Percentiles rank a stretch among this genome's conserved stretches.
Conservation (phyloP, 2,329 filamentous ascomycete genomes). For the Fusarium vanettenii region DNA sequence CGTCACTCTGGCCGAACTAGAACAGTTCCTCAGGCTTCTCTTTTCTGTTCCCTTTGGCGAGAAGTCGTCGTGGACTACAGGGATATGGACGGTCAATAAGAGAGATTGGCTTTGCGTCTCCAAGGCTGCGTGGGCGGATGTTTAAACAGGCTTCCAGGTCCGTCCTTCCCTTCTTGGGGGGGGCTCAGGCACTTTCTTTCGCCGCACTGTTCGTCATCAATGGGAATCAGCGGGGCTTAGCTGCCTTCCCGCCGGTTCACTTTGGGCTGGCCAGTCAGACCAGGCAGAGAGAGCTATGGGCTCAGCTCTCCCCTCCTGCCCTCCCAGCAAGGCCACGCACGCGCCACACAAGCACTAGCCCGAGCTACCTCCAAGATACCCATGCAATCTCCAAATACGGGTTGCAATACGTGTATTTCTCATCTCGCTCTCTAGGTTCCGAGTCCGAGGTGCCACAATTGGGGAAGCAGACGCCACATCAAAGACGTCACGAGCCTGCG, state of each 20-base stretch:
- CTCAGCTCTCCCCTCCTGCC: constrained; percentile 19
- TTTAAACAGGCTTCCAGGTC: constrained; percentile 23
- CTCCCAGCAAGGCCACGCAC: constrained; percentile 19
- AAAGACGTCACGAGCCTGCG: constrained; percentile 4
- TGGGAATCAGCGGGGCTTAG: constrained; percentile 35
- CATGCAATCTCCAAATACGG: background rate
- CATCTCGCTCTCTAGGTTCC: background rate
- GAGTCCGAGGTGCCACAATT: constrained; percentile 8
- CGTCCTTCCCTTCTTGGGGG: background rate
- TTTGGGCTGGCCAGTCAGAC: background rate
- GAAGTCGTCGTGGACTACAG: constrained; percentile 12
- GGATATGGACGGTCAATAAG: background rate
- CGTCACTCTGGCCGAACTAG: constrained; percentile 24
- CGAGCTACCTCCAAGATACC: background rate
- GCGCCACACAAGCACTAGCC: constrained; percentile 23
- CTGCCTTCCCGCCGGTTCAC: constrained; percentile 9
- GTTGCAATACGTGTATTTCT: background rate
- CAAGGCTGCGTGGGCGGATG: background rate
- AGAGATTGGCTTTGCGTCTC: background rate
- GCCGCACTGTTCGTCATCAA: constrained; percentile 37
- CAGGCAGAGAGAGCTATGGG: background rate
- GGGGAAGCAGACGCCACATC: background rate
- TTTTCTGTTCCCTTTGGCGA: background rate
- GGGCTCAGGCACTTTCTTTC: constrained; percentile 9
- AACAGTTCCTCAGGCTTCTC: background rate